A percentile compares a stretch with the other conserved stretches of the same genome.
phyloP scores from a whole-genome alignment of 2,329 filamentous ascomycete genomes.

The Penicillium fuscoglaucum region DNA sequence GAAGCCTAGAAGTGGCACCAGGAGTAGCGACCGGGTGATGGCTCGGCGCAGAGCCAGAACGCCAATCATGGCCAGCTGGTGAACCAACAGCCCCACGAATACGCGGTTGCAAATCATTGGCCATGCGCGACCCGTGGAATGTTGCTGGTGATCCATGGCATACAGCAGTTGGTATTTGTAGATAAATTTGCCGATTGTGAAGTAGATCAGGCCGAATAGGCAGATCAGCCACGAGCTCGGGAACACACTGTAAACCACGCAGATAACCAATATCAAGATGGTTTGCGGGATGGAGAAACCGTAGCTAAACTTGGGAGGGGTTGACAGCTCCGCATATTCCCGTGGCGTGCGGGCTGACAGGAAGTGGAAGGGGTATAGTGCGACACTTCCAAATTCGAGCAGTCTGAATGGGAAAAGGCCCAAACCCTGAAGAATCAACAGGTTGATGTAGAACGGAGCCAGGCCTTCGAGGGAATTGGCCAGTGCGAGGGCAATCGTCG shows the following conservation, averaged over 20 bases:
- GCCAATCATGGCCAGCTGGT: conserved; percentile 88
- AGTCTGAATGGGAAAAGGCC: conserved; percentile 91
- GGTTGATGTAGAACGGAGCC: conserved; percentile 85
- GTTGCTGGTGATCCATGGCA: conserved; percentile 85
- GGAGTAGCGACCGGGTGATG: conserved; percentile 69
- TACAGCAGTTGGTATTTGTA: conserved; percentile 85
- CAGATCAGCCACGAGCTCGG: conserved; percentile 77
- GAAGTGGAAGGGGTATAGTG: conserved; percentile 76
- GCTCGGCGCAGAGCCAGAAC: conserved; percentile 74
- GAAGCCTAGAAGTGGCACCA: conserved; percentile 73
- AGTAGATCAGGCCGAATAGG: conserved; percentile 70
- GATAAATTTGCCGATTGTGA: conserved; percentile 45
- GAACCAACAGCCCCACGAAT: conserved; percentile 80
- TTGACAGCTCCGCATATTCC: conserved; percentile 78
- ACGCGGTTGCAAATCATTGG: conserved; percentile 94
- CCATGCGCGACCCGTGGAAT: conserved; percentile 81
- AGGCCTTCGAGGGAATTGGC: conserved; percentile 73
- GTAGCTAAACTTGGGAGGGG: conserved; percentile 88
- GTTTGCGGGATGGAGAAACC: conserved; percentile 94
- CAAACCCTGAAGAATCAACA: conserved; percentile 91
- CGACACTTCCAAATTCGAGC: conserved; percentile 82
- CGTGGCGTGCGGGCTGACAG: conserved; percentile 82
- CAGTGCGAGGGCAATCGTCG: conserved; percentile 71
- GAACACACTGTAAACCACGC: conserved; percentile 89
- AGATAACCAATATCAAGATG: conserved; percentile 90